Base-by-base conservation (phyloP, 2,329 filamentous ascomycete species). In the Apiospora koreana region DNA sequence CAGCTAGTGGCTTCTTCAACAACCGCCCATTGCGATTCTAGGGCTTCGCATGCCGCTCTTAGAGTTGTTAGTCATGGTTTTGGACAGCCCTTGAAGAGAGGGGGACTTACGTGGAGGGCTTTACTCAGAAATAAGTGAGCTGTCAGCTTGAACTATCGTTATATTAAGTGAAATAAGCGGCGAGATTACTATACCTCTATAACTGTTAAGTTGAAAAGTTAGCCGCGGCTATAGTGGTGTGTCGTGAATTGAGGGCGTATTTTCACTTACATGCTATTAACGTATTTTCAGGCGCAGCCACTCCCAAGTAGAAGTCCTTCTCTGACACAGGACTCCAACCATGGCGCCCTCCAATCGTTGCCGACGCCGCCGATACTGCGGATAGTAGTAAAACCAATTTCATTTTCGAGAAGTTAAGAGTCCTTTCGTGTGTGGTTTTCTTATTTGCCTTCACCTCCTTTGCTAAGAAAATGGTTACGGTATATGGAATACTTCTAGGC, bases 11-110 rank as follows among this genome's bases (percentile, higher is more conserved):
- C 70, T 45, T 77, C 71, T 42, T 76, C 71, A 7, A 80, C 72
- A 1, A 70, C 35, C 0, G 21, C 68, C 82, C 82, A 84, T 79
- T 83, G 79, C 28, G 75, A 41, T 58, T 83, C 80, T 21, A 84
- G 75, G 12, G 75, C 72, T 72, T 78, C 74, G 64, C 79, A 80
- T 10, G 76, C 69, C 6, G 77, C 72, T 50, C 81, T 83, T 69
- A 35, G 6, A 65, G 31, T 3, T 18, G 18, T 66, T 12, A 66
- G 38, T 31, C 2, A 16, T 5, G 8, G 21, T 9, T 3, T 5
- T 1, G 8, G 14, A 43, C 38, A 16, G 14, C 14, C 3, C 12
- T 3, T 3, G 12, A 4, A 16, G 16, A 1, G 8, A 21, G 10
- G 3, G 16, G 25, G 38, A 50, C 68, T 66, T 43, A 69, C 68